These are phyloP conservation scores for Lycium ferocissimum DNA, from an alignment of 257 asterid species.

Conservation along the genomic window DNA sequence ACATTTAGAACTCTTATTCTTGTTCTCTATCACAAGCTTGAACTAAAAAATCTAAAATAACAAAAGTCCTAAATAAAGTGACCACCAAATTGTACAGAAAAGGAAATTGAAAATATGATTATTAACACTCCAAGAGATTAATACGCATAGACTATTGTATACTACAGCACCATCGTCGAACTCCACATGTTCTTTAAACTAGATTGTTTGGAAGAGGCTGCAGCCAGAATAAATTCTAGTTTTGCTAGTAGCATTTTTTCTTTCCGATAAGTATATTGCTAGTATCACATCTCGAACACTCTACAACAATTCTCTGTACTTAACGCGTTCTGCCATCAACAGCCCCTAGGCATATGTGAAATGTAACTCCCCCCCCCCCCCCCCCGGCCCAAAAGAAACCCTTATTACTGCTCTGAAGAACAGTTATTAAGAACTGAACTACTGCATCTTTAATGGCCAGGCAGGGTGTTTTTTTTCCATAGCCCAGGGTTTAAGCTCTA, in stretches of 20 bases:
- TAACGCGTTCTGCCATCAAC: neutral
- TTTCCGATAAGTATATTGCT: neutral
- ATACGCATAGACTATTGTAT: neutral
- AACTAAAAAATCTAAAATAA: neutral
- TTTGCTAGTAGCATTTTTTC: neutral
- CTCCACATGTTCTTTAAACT: slow-evolving; percentile 12
- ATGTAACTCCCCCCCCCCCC: neutral
- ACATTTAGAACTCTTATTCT: neutral
- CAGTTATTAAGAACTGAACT: neutral
- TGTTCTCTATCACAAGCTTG: neutral
- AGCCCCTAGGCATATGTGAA: neutral
- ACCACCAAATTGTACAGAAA: neutral
- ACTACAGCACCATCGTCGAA: neutral
- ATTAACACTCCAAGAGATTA: neutral
- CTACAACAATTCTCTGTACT: neutral
- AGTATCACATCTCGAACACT: neutral
- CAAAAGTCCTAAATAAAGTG: neutral
- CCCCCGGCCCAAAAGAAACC: neutral
- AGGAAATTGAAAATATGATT: neutral
- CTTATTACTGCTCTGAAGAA: neutral
- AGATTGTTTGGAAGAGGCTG: neutral
- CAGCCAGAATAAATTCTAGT: slow-evolving; percentile 16
- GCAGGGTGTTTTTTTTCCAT: neutral
- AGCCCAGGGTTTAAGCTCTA: slow-evolving; percentile 5
- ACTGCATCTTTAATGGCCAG: neutral